phyloP scores from a whole-genome alignment of 202 grass and related monocot species.

The Carex sylvatica region DNA sequence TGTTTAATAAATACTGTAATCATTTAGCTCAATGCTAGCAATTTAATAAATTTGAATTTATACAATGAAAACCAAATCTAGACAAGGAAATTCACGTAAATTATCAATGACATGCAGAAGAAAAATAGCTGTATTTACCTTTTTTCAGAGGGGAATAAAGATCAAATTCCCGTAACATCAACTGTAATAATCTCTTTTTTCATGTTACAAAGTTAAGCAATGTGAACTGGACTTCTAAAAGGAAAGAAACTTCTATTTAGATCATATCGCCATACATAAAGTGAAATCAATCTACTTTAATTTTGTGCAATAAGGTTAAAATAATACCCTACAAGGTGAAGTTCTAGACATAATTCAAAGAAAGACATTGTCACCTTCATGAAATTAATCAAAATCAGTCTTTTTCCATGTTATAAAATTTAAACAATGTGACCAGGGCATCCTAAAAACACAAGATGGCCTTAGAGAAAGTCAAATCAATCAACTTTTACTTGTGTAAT shows the following conservation, averaged over 20 bases:
- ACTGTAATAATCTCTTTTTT: not conserved
- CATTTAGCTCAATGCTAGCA: not conserved
- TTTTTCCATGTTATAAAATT: not conserved
- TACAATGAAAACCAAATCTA: not conserved
- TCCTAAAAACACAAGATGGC: not conserved
- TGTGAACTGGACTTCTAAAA: not conserved
- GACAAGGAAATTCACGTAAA: too few species aligned
- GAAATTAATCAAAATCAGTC: not conserved
- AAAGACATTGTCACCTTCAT: not conserved
- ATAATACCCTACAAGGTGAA: not conserved
- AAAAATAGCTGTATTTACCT: not conserved
- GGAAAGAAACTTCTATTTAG: not conserved
- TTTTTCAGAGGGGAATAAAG: not conserved
- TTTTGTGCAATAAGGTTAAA: not conserved
- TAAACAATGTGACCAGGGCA: not conserved
- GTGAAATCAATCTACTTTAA: not conserved
- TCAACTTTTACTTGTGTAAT: not conserved
- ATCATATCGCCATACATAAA: not conserved
- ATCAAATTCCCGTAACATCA: not conserved
- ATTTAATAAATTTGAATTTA: not conserved
- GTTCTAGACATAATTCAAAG: not conserved
- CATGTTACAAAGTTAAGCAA: not conserved
- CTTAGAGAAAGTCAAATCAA: not conserved
- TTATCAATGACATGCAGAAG: not conserved
- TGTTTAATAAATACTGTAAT: not conserved